Conservation (phyloP, 164 flowering plant species). For the Chloranthus sessilifolius region DNA sequence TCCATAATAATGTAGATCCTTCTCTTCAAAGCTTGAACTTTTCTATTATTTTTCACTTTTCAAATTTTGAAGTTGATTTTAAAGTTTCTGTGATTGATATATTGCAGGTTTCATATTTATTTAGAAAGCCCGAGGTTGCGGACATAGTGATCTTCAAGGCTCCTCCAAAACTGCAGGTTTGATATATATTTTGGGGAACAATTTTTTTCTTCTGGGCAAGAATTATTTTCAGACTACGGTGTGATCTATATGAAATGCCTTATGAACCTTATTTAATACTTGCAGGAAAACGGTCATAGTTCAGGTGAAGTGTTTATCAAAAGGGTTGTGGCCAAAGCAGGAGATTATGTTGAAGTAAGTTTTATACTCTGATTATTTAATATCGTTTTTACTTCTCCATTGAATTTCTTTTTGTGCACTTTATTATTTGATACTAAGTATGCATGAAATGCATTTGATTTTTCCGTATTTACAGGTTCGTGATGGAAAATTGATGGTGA, state of each 20-base stretch:
- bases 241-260: no score
- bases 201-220: background rate
- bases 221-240: no score
- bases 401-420: background rate
- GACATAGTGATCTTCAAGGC: constrained; percentile 94
- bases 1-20: background rate
- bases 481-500: constrained; percentile 74
- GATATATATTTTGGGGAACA: background rate
- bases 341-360: constrained; percentile 83
- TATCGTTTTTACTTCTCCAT: background rate
- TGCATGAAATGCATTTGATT: background rate
- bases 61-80: constrained; percentile 1
- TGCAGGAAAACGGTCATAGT: constrained; percentile 66
- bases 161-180: constrained; percentile 75
- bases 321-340: constrained; percentile 86
- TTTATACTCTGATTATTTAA: background rate
- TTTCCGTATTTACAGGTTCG: constrained; percentile 39
- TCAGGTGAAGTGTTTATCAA: constrained; percentile 79
- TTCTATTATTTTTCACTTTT: no score
- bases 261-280: no score
- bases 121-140: constrained; percentile 72
- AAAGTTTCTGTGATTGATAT: constrained; percentile 1
- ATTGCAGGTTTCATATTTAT: constrained; percentile 76
- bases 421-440: background rate
- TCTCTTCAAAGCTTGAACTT: no score